Conservation (phyloP, 2,329 filamentous ascomycete genomes). For the Atkinsonella texensis region DNA sequence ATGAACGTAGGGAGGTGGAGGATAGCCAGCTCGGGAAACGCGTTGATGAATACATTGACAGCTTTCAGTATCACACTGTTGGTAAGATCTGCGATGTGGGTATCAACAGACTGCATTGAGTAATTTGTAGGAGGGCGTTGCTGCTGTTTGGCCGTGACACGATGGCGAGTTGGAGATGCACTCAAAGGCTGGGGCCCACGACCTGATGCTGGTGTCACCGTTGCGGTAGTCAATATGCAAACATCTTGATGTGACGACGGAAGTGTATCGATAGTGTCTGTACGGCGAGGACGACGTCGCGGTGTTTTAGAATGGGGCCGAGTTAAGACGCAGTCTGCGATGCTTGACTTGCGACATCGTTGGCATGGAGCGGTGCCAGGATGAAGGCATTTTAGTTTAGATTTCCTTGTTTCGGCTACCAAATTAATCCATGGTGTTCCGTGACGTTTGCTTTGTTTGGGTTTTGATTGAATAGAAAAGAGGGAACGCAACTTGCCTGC, state of each 20-base stretch:
- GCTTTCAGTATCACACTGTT: conserved; percentile 18
- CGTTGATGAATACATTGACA: conserved; percentile 21
- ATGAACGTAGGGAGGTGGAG: conserved; percentile 22
- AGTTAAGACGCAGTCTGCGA: conserved; percentile 15
- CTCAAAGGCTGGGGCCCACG: neutral
- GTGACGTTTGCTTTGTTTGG: too few species aligned
- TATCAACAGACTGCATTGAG: conserved; percentile 8
- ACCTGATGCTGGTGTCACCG: neutral
- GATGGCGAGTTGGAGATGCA: neutral
- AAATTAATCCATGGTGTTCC: neutral
- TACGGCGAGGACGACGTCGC: conserved; percentile 4
- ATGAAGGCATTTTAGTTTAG: conserved; percentile 24
- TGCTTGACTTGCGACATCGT: conserved; percentile 17
- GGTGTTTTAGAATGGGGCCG: conserved; percentile 8
- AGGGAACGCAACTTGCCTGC: conserved; percentile 15
- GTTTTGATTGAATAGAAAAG: too few species aligned
- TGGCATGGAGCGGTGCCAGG: conserved; percentile 19
- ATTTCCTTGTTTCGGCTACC: conserved; percentile 13
- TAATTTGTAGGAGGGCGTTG: neutral
- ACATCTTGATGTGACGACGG: neutral
- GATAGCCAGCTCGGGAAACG: conserved; percentile 22
- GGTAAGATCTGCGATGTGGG: conserved; percentile 15
- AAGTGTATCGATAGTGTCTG: neutral
- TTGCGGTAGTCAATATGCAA: neutral
- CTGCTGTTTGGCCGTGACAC: neutral